These are phyloP conservation scores for Cardiospermum halicacabum DNA, from an alignment of 345 rosid genomes.

Conservation along the genomic window DNA sequence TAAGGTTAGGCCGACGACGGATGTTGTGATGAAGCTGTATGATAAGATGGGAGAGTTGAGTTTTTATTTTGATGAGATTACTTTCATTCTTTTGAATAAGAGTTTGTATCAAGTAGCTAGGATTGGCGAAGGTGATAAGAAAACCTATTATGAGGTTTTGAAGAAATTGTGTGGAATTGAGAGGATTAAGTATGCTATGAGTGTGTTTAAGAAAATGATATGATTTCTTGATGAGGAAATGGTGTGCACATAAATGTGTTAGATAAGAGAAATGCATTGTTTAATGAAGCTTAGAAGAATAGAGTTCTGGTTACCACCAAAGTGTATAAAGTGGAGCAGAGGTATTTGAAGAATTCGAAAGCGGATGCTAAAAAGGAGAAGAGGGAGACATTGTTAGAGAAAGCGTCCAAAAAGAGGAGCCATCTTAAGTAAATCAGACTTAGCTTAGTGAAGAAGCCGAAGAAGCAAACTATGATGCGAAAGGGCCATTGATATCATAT, in stretches of 20 bases:
- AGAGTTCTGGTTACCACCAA: slow-evolving; percentile 71
- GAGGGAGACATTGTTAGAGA: slow-evolving; percentile 93
- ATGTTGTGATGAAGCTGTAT: slow-evolving; percentile 72
- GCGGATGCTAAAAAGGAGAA: slow-evolving; percentile 60
- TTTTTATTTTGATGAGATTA: slow-evolving; percentile 57
- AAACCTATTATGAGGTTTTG: slow-evolving; percentile 65
- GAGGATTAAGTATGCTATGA: slow-evolving; percentile 91
- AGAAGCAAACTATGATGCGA: slow-evolving; percentile 48
- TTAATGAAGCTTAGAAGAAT: slow-evolving; percentile 54
- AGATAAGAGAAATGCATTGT: slow-evolving; percentile 74
- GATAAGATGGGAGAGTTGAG: slow-evolving; percentile 82
- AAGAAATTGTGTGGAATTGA: slow-evolving; percentile 88
- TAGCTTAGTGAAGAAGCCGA: slow-evolving; percentile 94
- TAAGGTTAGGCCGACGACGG: slow-evolving; percentile 76
- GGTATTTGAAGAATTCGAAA: slow-evolving; percentile 58
- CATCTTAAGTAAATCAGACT: slow-evolving; percentile 73
- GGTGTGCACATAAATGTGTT: slow-evolving; percentile 60
- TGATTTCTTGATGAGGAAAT: slow-evolving; percentile 74
- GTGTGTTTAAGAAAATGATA: slow-evolving; percentile 82
- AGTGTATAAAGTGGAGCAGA: slow-evolving; percentile 59
- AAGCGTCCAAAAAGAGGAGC: slow-evolving; percentile 82
- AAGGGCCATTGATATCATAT: slow-evolving; percentile 15
- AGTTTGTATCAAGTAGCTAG: slow-evolving; percentile 91
- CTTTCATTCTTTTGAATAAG: slow-evolving; percentile 56
- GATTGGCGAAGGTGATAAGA: slow-evolving; percentile 80